phyloP scores from a whole-genome alignment of 345 rosid species.

The Iberis pinnata region DNA sequence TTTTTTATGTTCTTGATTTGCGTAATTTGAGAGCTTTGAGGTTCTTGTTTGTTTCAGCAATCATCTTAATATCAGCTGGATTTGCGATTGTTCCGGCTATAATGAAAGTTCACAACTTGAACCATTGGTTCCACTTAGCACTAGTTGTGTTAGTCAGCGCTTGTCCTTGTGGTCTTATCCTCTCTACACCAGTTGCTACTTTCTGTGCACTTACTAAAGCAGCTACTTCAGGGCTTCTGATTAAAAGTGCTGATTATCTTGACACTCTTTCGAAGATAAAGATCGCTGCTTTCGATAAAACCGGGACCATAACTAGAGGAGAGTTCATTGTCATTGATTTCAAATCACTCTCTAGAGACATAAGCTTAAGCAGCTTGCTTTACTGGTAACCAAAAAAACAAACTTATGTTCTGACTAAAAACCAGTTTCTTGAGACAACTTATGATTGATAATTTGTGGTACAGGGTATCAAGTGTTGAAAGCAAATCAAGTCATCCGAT shows the following conservation, averaged over 20 bases:
- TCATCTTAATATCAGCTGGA: slow-evolving; percentile 46
- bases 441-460: not conserved
- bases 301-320: slow-evolving; percentile 85
- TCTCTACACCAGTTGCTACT: slow-evolving; percentile 90
- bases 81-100: slow-evolving; percentile 53
- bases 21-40: not conserved
- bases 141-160: slow-evolving; percentile 82
- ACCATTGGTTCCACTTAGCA: slow-evolving; percentile 67
- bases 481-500: slow-evolving; percentile 93
- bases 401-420: not conserved
- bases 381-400: slow-evolving; percentile 46
- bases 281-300: slow-evolving; percentile 75
- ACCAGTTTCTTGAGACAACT: slow-evolving; percentile 1
- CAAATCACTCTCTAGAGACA: slow-evolving; percentile 39
- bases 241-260: slow-evolving; percentile 80
- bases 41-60: slow-evolving; percentile 39
- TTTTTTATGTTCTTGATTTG: not conserved
- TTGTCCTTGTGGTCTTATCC: slow-evolving; percentile 89
- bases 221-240: slow-evolving; percentile 69
- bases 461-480: slow-evolving; percentile 92
- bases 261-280: slow-evolving; percentile 68
- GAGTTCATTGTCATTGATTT: slow-evolving; percentile 70
- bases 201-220: slow-evolving; percentile 90
- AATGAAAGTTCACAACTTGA: slow-evolving; percentile 35
- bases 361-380: slow-evolving; percentile 45